Evolutionary conservation across 23 red algal species (phyloP).

Genomic region (Gracilaria gracilis): DNA sequence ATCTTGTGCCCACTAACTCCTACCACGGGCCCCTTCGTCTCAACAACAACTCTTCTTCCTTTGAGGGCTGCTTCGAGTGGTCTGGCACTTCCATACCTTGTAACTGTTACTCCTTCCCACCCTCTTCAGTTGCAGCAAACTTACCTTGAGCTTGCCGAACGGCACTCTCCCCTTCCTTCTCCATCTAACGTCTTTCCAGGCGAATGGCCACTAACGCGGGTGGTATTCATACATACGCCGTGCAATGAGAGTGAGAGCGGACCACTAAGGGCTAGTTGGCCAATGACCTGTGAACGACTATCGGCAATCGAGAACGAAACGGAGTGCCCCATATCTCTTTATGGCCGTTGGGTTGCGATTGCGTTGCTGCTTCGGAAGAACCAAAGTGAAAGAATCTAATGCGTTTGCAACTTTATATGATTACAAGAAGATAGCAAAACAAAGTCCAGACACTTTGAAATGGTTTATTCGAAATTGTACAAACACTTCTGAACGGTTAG

Average conservation of each 20-base stretch:
- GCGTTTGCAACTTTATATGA: no score
- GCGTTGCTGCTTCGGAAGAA: no score
- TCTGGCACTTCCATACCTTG: neutral
- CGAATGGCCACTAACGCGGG: neutral
- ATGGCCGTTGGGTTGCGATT: no score
- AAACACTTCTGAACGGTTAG: neutral
- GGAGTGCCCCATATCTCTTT: no score
- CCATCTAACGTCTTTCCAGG: no score
- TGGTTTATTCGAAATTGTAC: no score
- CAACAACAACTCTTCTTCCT: neutral
- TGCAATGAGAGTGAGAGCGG: neutral
- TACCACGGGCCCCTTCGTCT: neutral
- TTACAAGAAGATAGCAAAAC: no score
- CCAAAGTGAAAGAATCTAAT: no score
- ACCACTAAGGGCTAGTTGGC: neutral
- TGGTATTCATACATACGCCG: neutral
- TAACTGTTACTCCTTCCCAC: neutral
- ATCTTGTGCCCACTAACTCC: neutral
- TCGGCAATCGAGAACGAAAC: neutral
- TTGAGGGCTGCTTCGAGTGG: neutral
- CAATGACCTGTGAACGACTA: neutral
- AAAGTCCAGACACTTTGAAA: no score
- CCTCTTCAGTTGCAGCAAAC: neutral
- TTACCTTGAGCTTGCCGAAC: neutral
- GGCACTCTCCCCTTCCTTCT: no score